Conservation (phyloP, 495 filamentous ascomycete genomes). For the Penicillium steckii region DNA sequence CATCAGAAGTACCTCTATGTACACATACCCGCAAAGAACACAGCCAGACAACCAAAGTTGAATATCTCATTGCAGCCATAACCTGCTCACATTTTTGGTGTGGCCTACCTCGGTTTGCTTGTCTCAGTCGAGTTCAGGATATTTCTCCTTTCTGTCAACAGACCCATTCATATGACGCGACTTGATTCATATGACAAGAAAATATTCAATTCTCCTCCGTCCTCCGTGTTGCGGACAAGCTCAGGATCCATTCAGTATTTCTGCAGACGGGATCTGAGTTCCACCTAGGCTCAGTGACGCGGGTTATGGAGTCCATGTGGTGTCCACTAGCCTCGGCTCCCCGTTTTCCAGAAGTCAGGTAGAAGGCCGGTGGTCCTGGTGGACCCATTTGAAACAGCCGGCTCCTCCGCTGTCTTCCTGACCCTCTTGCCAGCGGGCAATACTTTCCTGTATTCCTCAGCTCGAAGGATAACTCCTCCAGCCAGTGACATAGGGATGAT, state of each 20-base stretch:
- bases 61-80: too few relatives aligned
- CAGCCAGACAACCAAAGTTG: too few relatives aligned
- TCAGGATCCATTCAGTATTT: neutral
- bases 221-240: neutral
- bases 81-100: neutral
- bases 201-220: neutral
- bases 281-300: constrained; percentile 2
- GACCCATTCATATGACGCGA: too few relatives aligned
- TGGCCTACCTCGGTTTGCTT: neutral
- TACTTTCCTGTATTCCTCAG: neutral
- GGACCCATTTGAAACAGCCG: constrained; percentile 20
- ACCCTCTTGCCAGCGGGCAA: constrained; percentile 1
- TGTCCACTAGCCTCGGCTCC: constrained; percentile 16
- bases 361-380: constrained; percentile 14
- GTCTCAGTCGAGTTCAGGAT: constrained; percentile 12
- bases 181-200: too few relatives aligned
- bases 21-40: neutral
- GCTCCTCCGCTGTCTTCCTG: constrained; percentile 11
- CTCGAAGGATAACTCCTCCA: neutral
- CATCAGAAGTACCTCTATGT: neutral
- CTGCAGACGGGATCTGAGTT: constrained; percentile 1
- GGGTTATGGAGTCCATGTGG: neutral
- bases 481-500: constrained; percentile 1
- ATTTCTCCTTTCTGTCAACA: neutral
- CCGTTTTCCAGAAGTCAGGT: constrained; percentile 16